phyloP scores from a whole-genome alignment of 2,329 filamentous ascomycete genomes.

The Magnaporthiopsis incrustans region DNA sequence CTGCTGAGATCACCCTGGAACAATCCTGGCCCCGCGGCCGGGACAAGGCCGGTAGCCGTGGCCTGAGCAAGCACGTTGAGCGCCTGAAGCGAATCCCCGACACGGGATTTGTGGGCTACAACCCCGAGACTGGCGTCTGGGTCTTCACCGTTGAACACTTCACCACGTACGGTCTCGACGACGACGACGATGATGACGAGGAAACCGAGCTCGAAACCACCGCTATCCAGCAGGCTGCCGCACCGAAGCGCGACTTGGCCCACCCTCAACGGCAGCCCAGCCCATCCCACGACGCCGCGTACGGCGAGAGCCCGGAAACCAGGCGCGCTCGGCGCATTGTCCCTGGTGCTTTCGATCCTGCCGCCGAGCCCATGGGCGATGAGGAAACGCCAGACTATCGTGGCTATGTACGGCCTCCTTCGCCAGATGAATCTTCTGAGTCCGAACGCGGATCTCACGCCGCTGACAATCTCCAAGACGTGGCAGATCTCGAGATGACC shows the following conservation, averaged over 20 bases:
- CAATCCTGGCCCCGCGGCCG: conserved; percentile 81
- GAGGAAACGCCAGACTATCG: conserved; percentile 48
- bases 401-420: conserved; percentile 26
- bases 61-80: conserved; percentile 71
- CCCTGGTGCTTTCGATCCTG: conserved; percentile 74
- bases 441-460: conserved; percentile 5
- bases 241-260: background rate
- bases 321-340: conserved; percentile 42
- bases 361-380: conserved; percentile 48
- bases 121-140: conserved; percentile 76
- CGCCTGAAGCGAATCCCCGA: conserved; percentile 71
- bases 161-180: conserved; percentile 86
- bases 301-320: conserved; percentile 52
- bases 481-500: conserved; percentile 13
- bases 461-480: conserved; percentile 8
- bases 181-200: conserved; percentile 42
- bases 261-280: background rate
- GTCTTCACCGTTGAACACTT: conserved; percentile 92
- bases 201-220: conserved; percentile 51
- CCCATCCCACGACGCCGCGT: conserved; percentile 28
- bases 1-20: conserved; percentile 76
- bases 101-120: conserved; percentile 77
- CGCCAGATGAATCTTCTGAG: conserved; percentile 5
- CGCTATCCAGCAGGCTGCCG: background rate
- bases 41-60: conserved; percentile 52